Evolutionary conservation across 306 rosid species (phyloP).

Genomic region (Rosa chinensis): DNA sequence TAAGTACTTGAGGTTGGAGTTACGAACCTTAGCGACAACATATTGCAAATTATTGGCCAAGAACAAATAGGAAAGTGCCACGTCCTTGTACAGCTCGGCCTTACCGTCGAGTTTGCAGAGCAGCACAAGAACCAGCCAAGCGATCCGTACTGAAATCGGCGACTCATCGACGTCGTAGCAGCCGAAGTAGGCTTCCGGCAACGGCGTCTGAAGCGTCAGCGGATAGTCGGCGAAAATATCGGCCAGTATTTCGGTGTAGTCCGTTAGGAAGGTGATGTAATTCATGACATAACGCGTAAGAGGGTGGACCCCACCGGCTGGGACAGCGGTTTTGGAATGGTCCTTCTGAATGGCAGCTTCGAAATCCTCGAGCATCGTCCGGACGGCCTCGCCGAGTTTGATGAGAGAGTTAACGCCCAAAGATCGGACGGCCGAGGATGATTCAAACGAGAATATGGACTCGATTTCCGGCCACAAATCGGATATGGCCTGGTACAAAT

Average conservation of each 20-base stretch:
- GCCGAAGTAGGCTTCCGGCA: constrained; percentile 66
- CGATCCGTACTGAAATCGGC: constrained; percentile 44
- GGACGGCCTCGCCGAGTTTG: constrained; percentile 47
- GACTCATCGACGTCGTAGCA: constrained; percentile 33
- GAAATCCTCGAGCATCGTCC: constrained; percentile 54
- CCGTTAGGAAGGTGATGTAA: constrained; percentile 61
- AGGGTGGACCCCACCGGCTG: constrained; percentile 78
- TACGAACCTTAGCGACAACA: constrained; percentile 59
- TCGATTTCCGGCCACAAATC: constrained; percentile 61
- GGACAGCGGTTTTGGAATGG: constrained; percentile 51
- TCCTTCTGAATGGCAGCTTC: constrained; percentile 78
- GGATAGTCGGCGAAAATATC: constrained; percentile 67
- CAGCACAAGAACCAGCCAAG: constrained; percentile 68
- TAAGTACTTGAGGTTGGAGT: constrained; percentile 50
- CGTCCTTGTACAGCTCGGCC: constrained; percentile 63
- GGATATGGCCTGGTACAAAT: constrained; percentile 62
- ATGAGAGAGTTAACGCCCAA: constrained; percentile 40
- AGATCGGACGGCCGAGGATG: constrained; percentile 46
- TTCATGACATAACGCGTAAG: constrained; percentile 97
- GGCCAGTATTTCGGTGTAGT: constrained; percentile 47
- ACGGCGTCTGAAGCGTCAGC: constrained; percentile 28
- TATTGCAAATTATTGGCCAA: constrained; percentile 92
- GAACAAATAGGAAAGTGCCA: constrained; percentile 74
- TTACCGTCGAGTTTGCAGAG: constrained; percentile 86
- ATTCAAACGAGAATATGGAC: constrained; percentile 62